phyloP scores from a whole-genome alignment of 192 early-diverging fungal genomes.

The Coemansia sp. region DNA sequence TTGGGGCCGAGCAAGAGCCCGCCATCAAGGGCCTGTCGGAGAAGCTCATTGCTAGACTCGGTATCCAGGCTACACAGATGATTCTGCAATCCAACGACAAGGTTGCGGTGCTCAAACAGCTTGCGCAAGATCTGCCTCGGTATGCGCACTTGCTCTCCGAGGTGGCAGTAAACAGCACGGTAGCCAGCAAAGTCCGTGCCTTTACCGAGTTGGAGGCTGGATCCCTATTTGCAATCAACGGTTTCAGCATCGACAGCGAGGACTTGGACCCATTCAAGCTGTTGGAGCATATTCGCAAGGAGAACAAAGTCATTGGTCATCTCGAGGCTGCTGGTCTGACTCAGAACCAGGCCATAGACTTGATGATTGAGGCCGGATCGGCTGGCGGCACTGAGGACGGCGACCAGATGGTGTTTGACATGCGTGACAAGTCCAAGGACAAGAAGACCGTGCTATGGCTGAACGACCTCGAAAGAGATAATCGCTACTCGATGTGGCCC shows the following conservation, averaged over 20 bases:
- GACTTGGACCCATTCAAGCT: slow-evolving; percentile 67
- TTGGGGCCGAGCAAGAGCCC: slow-evolving; percentile 85
- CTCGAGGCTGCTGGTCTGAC: slow-evolving; percentile 50
- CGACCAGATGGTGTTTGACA: slow-evolving; percentile 65
- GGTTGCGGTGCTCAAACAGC: slow-evolving; percentile 60
- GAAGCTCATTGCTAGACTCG: slow-evolving; percentile 58
- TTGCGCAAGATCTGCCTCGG: slow-evolving; percentile 87
- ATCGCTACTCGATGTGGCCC: slow-evolving; percentile 71
- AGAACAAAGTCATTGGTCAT: slow-evolving; percentile 51
- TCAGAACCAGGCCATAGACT: slow-evolving; percentile 21
- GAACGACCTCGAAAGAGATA: slow-evolving; percentile 89
- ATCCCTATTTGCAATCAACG: slow-evolving; percentile 64
- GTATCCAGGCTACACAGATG: slow-evolving; percentile 71
- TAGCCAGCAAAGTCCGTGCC: slow-evolving; percentile 40
- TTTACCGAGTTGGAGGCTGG: slow-evolving; percentile 18
- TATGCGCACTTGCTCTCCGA: slow-evolving; percentile 73
- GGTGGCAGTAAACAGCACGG: slow-evolving; percentile 51
- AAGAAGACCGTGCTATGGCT: slow-evolving; percentile 71
- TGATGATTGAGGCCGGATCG: slow-evolving; percentile 14
- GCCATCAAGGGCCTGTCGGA: slow-evolving; percentile 74
- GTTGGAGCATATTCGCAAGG: slow-evolving; percentile 58
- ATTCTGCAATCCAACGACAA: slow-evolving; percentile 62
- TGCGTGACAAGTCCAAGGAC: slow-evolving; percentile 61
- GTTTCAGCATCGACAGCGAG: slow-evolving; percentile 54
- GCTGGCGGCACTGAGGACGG: slow-evolving; percentile 4